Evolutionary conservation across 2,329 filamentous ascomycete species (phyloP), one percentile per base, ranked within the genome.

Genomic region (Coniochaeta sp.): DNA sequence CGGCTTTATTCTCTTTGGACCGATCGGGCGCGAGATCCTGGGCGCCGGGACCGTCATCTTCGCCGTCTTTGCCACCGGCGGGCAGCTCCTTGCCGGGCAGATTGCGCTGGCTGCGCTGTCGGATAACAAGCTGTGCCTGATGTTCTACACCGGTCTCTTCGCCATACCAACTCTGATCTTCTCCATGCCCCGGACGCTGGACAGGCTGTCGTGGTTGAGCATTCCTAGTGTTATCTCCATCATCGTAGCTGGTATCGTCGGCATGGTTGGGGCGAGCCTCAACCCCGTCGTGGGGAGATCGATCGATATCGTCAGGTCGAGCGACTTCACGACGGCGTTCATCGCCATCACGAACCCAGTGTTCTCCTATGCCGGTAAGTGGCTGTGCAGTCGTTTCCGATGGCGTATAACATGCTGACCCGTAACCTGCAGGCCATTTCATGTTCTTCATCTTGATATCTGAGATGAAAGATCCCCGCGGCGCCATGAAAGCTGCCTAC

Each of bases 361-460:
- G 0, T 82, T 83, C 61, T 74, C 79, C 0, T 82, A 78, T 65
- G 79, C 79, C 0, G 79, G 79, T 52, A 16, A 52, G 26, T 6
- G 47, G 2, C 6, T 9, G 12, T 9, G 7, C 47, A n/a, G n/a
- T n/a, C 47, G 1, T 30, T 2, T 4, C 26, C 47, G n/a, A 28
- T 12, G 4, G 7, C 24, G 24, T 24, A 4, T 22, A 52, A 52
- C 22, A 28, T 30, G 22, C 47, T 52, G 16, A 52, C 47, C 10
- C 22, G 30, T 22, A 2, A n/a, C n/a, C 47, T 9, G 10, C 14
- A 52, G 47, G 54, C 4, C 79, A 81, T 60, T 81, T 81, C 66
- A 79, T 81, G 75, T 82, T 82, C 67, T 82, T 82, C 69, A 75
- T 80, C 55, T 72, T 82, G 36, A 78, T 82, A 42, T 81, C 78